Evolutionary conservation across 306 rosid species (phyloP).

Genomic region (Prunus padus): DNA sequence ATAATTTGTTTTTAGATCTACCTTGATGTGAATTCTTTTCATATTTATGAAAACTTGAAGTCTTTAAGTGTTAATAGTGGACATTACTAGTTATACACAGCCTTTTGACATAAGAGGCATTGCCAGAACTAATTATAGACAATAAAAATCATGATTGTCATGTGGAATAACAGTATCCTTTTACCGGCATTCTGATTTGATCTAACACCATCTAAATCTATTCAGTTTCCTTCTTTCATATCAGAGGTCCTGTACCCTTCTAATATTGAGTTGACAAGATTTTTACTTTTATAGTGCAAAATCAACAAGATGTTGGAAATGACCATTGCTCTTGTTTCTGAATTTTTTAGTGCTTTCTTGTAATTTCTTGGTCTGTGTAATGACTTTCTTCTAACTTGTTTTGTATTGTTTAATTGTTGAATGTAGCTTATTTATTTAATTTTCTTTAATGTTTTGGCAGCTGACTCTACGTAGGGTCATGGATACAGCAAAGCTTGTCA

Average conservation of each 20-base stretch:
- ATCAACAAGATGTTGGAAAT: not conserved
- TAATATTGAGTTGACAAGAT: not conserved
- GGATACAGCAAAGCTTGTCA: constrained; percentile 90
- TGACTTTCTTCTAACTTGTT: not conserved
- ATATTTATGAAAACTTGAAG: not conserved
- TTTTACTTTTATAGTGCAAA: not conserved
- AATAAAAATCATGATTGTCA: not conserved
- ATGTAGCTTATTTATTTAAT: constrained; percentile 27
- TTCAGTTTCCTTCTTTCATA: not conserved
- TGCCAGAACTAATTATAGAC: not conserved
- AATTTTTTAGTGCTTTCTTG: not conserved
- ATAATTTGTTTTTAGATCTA: not conserved
- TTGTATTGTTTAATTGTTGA: constrained; percentile 12
- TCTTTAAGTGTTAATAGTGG: not conserved
- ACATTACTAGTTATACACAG: not conserved
- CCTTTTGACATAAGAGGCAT: not conserved
- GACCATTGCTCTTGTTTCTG: not conserved
- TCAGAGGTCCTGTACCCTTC: not conserved
- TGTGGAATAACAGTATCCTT: not conserved
- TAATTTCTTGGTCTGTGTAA: not conserved
- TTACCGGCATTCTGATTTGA: not conserved
- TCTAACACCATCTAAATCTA: not conserved
- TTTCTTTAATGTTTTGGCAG: constrained; percentile 46
- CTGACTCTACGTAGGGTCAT: constrained; percentile 84
- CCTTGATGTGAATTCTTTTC: not conserved